Evolutionary conservation across 768 basidiomycete species (phyloP).

Genomic region (Suillus ampliporus): DNA sequence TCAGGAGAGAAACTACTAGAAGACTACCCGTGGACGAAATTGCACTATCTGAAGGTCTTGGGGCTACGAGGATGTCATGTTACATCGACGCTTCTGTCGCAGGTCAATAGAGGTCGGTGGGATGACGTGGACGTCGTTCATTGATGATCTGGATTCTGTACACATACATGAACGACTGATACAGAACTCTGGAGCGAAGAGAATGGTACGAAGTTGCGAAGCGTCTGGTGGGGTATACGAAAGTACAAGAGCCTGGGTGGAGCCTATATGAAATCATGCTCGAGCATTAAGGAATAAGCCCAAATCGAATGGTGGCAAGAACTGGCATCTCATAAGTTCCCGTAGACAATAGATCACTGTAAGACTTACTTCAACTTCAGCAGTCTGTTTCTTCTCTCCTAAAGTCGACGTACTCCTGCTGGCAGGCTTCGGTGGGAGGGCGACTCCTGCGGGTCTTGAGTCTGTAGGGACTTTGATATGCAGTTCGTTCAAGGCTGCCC

Average conservation of each 20-base stretch:
- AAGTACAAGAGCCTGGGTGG: conserved; percentile 4
- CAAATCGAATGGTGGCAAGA: conserved; percentile 61
- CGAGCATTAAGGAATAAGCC: conserved; percentile 55
- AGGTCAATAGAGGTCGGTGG: conserved; percentile 68
- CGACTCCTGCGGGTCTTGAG: conserved; percentile 48
- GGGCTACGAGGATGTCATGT: conserved; percentile 62
- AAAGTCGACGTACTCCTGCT: conserved; percentile 25
- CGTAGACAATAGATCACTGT: neutral
- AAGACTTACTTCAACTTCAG: conserved; percentile 48
- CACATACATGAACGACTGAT: conserved; percentile 23
- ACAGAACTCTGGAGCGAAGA: conserved; percentile 24
- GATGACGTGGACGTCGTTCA: conserved; percentile 60
- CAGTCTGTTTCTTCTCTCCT: conserved; percentile 40
- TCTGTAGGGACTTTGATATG: conserved; percentile 49
- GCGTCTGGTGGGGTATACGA: conserved; percentile 13
- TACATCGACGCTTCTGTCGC: conserved; percentile 45
- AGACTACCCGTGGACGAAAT: conserved; percentile 62
- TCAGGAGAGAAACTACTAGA: conserved; percentile 45
- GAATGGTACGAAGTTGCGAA: conserved; percentile 16
- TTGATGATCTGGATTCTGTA: conserved; percentile 1
- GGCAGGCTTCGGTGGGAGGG: conserved; percentile 45
- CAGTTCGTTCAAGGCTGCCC: conserved; percentile 59
- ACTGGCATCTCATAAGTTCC: conserved; percentile 28
- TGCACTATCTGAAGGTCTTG: conserved; percentile 57
- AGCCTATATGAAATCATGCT: conserved; percentile 38